These are phyloP conservation scores for Fragaria iinumae DNA, from an alignment of 306 rosid species.

Conservation along the genomic window DNA sequence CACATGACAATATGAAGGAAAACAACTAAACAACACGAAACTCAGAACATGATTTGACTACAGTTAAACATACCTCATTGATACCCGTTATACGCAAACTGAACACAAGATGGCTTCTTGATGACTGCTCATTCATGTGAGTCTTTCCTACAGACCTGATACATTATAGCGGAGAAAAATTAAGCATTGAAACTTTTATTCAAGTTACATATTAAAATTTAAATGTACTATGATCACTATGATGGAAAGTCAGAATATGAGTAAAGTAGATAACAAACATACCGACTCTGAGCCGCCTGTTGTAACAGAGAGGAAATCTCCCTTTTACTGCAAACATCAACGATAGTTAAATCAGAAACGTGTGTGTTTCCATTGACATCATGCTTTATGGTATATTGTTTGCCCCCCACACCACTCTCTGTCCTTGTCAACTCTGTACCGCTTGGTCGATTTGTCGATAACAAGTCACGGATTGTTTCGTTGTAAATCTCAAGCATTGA, in stretches of 20 bases:
- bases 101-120: conserved; percentile 93
- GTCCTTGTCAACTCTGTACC: conserved; percentile 46
- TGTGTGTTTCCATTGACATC: conserved; percentile 84
- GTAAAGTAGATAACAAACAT: background rate
- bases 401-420: conserved; percentile 69
- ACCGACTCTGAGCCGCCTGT: conserved; percentile 93
- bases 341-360: conserved; percentile 78
- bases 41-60: background rate
- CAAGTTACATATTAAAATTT: background rate
- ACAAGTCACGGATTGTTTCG: conserved; percentile 84
- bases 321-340: conserved; percentile 72
- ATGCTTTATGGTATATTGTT: conserved; percentile 84
- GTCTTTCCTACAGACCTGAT: conserved; percentile 94
- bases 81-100: conserved; percentile 85
- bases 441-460: conserved; percentile 56
- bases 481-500: conserved; percentile 91
- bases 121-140: conserved; percentile 94
- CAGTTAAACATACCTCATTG: conserved; percentile 53
- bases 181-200: background rate
- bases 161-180: conserved; percentile 19
- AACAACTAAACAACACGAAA: background rate
- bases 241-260: background rate
- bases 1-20: background rate
- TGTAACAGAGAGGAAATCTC: conserved; percentile 86
- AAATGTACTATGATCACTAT: background rate